Percentiles rank a stretch among this genome's conserved stretches.
Evolutionary conservation across 2,329 filamentous ascomycete species (phyloP).

Genomic region (Ilyonectria sp.): DNA sequence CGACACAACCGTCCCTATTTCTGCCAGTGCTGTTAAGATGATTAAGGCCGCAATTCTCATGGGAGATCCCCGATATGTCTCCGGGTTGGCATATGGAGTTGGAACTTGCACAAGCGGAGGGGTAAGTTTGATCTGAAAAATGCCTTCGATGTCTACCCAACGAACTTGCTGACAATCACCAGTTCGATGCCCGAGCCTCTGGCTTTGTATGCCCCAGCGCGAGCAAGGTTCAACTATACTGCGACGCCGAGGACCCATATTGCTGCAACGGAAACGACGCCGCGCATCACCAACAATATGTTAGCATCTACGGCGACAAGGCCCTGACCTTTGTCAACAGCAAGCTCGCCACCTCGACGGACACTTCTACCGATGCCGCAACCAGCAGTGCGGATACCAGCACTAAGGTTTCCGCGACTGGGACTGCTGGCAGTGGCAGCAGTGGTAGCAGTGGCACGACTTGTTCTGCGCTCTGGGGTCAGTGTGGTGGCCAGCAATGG

Average conservation of each 20-base stretch:
- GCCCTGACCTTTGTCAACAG: conserved; percentile 73
- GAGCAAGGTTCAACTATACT: conserved; percentile 74
- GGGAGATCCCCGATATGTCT: conserved; percentile 72
- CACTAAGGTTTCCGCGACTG: neutral
- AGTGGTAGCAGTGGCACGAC: neutral
- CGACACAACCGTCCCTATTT: conserved; percentile 60
- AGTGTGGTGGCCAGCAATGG: conserved; percentile 31
- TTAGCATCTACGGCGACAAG: conserved; percentile 72
- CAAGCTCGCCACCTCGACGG: conserved; percentile 39
- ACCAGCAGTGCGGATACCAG: neutral
- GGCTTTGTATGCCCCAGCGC: conserved; percentile 70
- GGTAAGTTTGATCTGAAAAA: conserved; percentile 58
- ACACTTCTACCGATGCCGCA: conserved; percentile 61
- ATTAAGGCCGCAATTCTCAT: conserved; percentile 77
- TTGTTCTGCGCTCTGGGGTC: conserved; percentile 27
- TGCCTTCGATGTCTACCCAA: neutral
- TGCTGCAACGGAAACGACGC: conserved; percentile 76
- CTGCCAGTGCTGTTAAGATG: conserved; percentile 63
- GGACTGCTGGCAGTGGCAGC: too few relatives aligned
- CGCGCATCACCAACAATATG: conserved; percentile 74
- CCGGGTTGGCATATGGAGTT: conserved; percentile 71
- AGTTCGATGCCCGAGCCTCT: conserved; percentile 73
- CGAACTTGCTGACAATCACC: neutral
- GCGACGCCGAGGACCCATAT: conserved; percentile 75
- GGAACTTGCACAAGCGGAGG: conserved; percentile 71